Conservation (phyloP, 805 yeast species). For the Pichia nakasei region DNA sequence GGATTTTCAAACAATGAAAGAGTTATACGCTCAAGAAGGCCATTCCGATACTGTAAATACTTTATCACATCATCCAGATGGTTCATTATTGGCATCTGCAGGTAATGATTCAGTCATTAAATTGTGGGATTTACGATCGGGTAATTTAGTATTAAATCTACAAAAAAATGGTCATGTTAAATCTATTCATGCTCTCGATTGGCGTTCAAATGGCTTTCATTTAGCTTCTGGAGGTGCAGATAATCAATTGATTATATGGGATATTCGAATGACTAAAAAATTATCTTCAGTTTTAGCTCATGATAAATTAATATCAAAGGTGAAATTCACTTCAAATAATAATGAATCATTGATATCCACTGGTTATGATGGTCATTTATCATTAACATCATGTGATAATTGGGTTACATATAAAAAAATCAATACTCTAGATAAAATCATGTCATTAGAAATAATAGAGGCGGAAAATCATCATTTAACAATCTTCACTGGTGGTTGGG, state of each 20-base stretch:
- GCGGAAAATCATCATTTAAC: slow-evolving; percentile 26
- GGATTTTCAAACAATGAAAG: slow-evolving; percentile 49
- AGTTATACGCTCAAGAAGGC: slow-evolving; percentile 72
- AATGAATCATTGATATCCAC: slow-evolving; percentile 45
- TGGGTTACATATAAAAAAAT: slow-evolving; percentile 54
- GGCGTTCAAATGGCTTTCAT: slow-evolving; percentile 69
- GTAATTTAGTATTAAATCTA: slow-evolving; percentile 49
- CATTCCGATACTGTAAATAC: slow-evolving; percentile 67
- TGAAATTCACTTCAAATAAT: slow-evolving; percentile 37
- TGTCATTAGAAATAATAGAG: slow-evolving; percentile 52
- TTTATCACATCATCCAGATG: slow-evolving; percentile 63
- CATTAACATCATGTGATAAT: slow-evolving; percentile 56
- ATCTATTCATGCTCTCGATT: slow-evolving; percentile 62
- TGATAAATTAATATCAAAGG: slow-evolving; percentile 57
- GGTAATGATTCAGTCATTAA: slow-evolving; percentile 69
- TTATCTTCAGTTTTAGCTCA: slow-evolving; percentile 60
- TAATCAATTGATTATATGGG: slow-evolving; percentile 78
- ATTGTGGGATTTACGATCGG: slow-evolving; percentile 84
- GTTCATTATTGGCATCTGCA: slow-evolving; percentile 64
- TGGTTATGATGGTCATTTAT: slow-evolving; percentile 65
- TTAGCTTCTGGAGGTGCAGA: slow-evolving; percentile 83
- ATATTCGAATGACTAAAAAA: slow-evolving; percentile 43
- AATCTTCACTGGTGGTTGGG: slow-evolving; percentile 75
- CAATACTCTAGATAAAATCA: slow-evolving; percentile 56
- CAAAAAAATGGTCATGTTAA: slow-evolving; percentile 51